Evolutionary conservation across 2,329 filamentous ascomycete genomes (phyloP), one percentile per base, ranked within the genome.

Genomic region (Hypocrella siamensis): DNA sequence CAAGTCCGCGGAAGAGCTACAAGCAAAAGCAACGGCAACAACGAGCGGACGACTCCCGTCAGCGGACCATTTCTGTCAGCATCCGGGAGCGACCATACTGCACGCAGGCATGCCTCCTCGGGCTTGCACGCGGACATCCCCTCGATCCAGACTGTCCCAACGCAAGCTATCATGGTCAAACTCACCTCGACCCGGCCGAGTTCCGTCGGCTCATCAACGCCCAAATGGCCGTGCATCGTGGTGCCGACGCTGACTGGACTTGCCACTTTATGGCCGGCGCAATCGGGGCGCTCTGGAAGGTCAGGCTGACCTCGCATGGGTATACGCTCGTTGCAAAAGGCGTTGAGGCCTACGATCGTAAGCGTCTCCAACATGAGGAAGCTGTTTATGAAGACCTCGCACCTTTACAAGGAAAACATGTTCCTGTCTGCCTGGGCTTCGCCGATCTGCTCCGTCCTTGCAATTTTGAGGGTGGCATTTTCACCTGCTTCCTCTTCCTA

Each of bases 301-400:
- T 60, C 5, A 36, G 49, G 6, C 39, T 60, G 2, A 46, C 47
- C 3, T 44, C 45, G 2, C 33, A 51, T 21, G 47, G 53, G 27
- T 60, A 60, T 30, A 57, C 49, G 26, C 41, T 59, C 15, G 46
- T 60, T 3, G 53, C 53, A 11, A 60, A 61, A 39, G 55, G 52
- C 4, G 42, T 58, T 11, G 45, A 58, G 39, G 24, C 16, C 0
- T 8, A 31, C 5, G 30, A 53, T 30, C 18, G 35, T 2, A 15
- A 3, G 5, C 31, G 31, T 19, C 38, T 59, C 3, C 39, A 33
- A 14, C 36, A 54, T 30, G 46, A 59, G 32, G 41, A 46, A 6
- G 17, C 44, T 6, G 36, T 57, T 0, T 58, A 60, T 34, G 26
- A 44, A 30, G 34, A 34, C 15, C 33, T 58, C 7, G 17, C 17